Conservation (phyloP, 2,329 filamentous ascomycete species). For the Pseudogymnoascus sp. region DNA sequence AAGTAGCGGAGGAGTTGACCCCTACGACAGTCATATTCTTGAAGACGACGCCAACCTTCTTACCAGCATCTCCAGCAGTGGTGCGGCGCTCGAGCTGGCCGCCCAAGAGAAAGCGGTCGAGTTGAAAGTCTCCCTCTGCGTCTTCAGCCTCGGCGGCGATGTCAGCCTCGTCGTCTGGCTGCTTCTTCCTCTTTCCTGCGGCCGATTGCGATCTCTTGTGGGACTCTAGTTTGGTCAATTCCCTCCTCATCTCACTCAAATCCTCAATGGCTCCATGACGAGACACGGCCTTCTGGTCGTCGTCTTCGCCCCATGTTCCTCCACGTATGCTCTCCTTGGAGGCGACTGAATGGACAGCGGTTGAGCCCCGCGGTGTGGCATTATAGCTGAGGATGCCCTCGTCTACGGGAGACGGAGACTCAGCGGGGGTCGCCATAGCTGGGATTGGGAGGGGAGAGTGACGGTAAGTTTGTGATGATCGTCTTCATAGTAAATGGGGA, state of each 20-base stretch:
- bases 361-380: neutral
- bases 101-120: slow-evolving; percentile 63
- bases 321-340: neutral
- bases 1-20: slow-evolving; percentile 56
- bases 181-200: neutral
- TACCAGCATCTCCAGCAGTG: slow-evolving; percentile 55
- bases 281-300: slow-evolving; percentile 2
- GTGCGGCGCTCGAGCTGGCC: slow-evolving; percentile 70
- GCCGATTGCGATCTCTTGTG: neutral
- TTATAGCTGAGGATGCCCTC: slow-evolving; percentile 1
- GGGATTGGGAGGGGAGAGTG: neutral
- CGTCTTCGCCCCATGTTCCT: slow-evolving; percentile 6
- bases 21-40: slow-evolving; percentile 71
- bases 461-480: neutral
- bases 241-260: neutral
- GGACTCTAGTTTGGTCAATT: neutral
- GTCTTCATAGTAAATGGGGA: neutral
- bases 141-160: slow-evolving; percentile 29
- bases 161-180: neutral
- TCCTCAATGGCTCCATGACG: slow-evolving; percentile 1
- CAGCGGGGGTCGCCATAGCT: slow-evolving; percentile 1
- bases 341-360: neutral
- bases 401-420: slow-evolving; percentile 3
- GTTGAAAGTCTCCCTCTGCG: slow-evolving; percentile 56
- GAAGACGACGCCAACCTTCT: slow-evolving; percentile 72